Evolutionary conservation across 768 basidiomycete genomes (phyloP).

Genomic region (Roridomyces roridus): DNA sequence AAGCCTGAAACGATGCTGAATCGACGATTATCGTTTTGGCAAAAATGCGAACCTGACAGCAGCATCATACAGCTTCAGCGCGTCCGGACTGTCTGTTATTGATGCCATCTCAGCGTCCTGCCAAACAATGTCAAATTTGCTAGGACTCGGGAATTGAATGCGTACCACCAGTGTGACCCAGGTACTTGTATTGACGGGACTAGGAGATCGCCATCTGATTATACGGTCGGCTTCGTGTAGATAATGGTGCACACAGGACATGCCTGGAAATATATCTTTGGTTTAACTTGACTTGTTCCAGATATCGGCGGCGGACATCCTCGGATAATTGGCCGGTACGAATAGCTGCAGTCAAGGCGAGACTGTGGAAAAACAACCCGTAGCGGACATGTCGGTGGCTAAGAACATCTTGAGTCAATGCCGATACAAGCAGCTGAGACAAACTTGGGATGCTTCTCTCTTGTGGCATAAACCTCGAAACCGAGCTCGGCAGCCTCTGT

Average conservation of each 20-base stretch:
- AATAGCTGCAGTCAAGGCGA: slow-evolving; percentile 68
- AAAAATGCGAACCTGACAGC: slow-evolving; percentile 60
- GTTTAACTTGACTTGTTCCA: slow-evolving; percentile 64
- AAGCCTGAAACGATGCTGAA: slow-evolving; percentile 43
- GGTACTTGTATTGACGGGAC: slow-evolving; percentile 69
- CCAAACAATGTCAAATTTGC: neutral
- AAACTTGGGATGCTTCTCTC: slow-evolving; percentile 70
- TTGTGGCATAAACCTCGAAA: slow-evolving; percentile 63
- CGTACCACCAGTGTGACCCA: slow-evolving; percentile 72
- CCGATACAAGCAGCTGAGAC: no score
- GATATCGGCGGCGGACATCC: slow-evolving; percentile 45
- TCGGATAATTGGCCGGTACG: slow-evolving; percentile 48
- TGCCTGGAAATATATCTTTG: slow-evolving; percentile 67
- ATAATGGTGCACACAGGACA: slow-evolving; percentile 14
- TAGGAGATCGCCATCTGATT: slow-evolving; percentile 70
- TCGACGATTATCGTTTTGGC: neutral
- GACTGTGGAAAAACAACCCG: slow-evolving; percentile 71
- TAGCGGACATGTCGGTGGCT: slow-evolving; percentile 77
- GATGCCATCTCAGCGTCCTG: slow-evolving; percentile 78
- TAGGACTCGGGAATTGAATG: neutral
- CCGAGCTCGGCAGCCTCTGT: slow-evolving; percentile 68
- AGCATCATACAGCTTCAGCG: slow-evolving; percentile 70
- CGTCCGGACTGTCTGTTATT: slow-evolving; percentile 57
- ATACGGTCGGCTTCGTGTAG: slow-evolving; percentile 1
- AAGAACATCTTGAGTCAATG: neutral